These are phyloP conservation scores for Phytophthora pini DNA, from an alignment of 352 stramenopile genomes.

Conservation along the genomic window DNA sequence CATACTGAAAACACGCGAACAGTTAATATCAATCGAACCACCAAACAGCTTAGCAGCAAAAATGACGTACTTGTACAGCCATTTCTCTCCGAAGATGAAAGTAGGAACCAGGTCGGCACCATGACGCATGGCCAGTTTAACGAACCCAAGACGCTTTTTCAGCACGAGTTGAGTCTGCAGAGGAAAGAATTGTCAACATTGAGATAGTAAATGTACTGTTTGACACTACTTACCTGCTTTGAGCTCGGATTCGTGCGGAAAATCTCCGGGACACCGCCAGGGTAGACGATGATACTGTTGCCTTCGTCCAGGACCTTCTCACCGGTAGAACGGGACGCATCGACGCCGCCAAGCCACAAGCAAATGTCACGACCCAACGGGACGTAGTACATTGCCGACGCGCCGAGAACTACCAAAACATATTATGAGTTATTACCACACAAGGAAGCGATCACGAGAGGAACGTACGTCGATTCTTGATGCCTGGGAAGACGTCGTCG, in stretches of 20 bases:
- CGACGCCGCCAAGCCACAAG: slow-evolving; percentile 54
- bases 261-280: slow-evolving; percentile 48
- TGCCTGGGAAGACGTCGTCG: slow-evolving; percentile 42
- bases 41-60: not conserved
- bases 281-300: slow-evolving; percentile 49
- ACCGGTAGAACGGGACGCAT: slow-evolving; percentile 41
- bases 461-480: slow-evolving; percentile 20
- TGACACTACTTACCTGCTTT: no score
- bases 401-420: slow-evolving; percentile 40
- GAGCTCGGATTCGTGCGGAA: slow-evolving; percentile 38
- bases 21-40: not conserved
- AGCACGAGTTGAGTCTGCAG: slow-evolving; percentile 39
- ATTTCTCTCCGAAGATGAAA: slow-evolving; percentile 58
- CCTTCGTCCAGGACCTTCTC: slow-evolving; percentile 43
- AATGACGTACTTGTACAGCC: slow-evolving; percentile 45
- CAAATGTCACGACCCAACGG: slow-evolving; percentile 60
- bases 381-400: slow-evolving; percentile 65
- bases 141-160: slow-evolving; percentile 46
- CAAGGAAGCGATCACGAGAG: not conserved
- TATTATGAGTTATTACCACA: not conserved
- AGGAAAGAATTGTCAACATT: no score
- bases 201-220: no score
- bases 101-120: slow-evolving; percentile 45
- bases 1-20: slow-evolving; percentile 19
- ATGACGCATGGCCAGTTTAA: slow-evolving; percentile 47